phyloP scores from a whole-genome alignment of 2,329 filamentous ascomycete genomes.

The Hypocrella siamensis region DNA sequence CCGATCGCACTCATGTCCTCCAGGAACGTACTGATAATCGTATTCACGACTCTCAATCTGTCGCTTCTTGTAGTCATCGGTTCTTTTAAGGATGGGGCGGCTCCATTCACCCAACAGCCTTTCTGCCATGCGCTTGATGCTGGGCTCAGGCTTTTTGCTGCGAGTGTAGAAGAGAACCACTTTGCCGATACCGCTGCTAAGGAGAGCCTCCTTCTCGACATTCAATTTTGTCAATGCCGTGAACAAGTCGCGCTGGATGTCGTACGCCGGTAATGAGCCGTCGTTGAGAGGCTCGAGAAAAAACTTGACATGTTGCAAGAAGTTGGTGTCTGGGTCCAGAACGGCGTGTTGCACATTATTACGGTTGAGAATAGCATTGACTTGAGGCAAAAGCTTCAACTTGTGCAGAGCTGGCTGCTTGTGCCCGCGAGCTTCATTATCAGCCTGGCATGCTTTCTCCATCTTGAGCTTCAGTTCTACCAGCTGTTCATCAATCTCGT shows the following conservation, averaged over 20 bases:
- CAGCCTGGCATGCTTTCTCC: constrained; percentile 76
- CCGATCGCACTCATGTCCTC: background rate
- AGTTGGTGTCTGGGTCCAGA: constrained; percentile 87
- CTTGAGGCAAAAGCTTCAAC: constrained; percentile 82
- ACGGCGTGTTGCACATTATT: constrained; percentile 75
- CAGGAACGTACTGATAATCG: constrained; percentile 36
- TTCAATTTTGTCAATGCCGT: constrained; percentile 63
- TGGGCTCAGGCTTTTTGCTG: constrained; percentile 74
- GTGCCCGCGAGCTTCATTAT: constrained; percentile 66
- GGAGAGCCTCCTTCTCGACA: constrained; percentile 77
- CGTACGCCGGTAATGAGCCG: constrained; percentile 86
- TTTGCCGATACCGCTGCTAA: constrained; percentile 89
- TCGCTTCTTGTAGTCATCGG: constrained; percentile 86
- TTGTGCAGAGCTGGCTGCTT: constrained; percentile 81
- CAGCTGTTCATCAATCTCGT: constrained; percentile 80
- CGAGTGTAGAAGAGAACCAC: constrained; percentile 95
- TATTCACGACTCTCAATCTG: constrained; percentile 47
- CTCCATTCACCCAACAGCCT: constrained; percentile 92
- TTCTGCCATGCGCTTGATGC: constrained; percentile 89
- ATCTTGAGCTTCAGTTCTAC: constrained; percentile 77
- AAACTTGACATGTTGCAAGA: constrained; percentile 88
- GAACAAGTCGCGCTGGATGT: constrained; percentile 92
- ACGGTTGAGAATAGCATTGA: constrained; percentile 74
- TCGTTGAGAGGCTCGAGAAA: constrained; percentile 94
- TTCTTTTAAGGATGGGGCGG: constrained; percentile 80